Conservation (phyloP, 306 rosid species). For the Alnus glutinosa region DNA sequence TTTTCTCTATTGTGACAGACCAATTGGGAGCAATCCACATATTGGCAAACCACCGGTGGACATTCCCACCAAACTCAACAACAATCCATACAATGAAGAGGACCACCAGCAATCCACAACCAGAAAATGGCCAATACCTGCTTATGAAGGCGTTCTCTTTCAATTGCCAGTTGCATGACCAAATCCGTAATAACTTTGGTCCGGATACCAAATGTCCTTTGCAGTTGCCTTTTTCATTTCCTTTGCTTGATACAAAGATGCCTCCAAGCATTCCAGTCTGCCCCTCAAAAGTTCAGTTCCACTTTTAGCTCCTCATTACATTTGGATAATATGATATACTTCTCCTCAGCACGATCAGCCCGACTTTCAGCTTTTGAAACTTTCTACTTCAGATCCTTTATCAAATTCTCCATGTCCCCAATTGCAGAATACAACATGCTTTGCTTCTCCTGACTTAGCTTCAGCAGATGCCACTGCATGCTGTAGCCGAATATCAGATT, state of each 20-base stretch:
- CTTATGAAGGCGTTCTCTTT: constrained; percentile 88
- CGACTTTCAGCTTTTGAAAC: constrained; percentile 65
- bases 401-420: constrained; percentile 76
- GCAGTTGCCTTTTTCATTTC: constrained; percentile 67
- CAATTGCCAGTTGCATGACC: constrained; percentile 73
- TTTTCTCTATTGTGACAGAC: no score
- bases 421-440: constrained; percentile 62
- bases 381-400: constrained; percentile 67
- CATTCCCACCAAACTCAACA: no score
- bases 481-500: constrained; percentile 57
- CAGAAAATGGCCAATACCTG: constrained; percentile 49
- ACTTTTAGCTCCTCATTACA: constrained; percentile 64
- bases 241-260: constrained; percentile 66
- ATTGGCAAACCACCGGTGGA: no score
- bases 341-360: constrained; percentile 76
- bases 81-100: no score
- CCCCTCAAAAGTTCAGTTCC: constrained; percentile 62
- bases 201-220: constrained; percentile 54
- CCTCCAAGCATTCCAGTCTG: constrained; percentile 64
- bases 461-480: constrained; percentile 78
- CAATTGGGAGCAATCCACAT: no score
- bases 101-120: no score
- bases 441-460: constrained; percentile 83
- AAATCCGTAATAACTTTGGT: constrained; percentile 58
- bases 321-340: constrained; percentile 67